Evolutionary conservation across 139 green algal genomes (phyloP).

Genomic region (Spirogloea muscicola): DNA sequence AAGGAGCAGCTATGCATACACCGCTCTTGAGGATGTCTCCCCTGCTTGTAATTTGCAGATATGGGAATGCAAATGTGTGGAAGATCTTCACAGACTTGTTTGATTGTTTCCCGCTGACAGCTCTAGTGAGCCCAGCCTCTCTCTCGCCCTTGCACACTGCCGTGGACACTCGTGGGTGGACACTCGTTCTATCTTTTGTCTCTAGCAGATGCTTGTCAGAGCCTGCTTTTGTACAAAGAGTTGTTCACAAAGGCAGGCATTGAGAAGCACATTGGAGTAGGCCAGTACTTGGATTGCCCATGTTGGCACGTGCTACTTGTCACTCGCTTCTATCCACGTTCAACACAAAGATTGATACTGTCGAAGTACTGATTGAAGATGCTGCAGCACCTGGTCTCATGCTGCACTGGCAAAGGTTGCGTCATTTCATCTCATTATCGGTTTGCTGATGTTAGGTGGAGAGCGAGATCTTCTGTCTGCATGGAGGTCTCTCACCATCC

Average conservation of each 20-base stretch:
- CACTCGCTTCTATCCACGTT: too few species aligned
- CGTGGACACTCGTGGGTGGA: background rate
- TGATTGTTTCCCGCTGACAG: conserved; percentile 97
- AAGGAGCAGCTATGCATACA: conserved; percentile 97
- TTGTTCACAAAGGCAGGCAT: too few species aligned
- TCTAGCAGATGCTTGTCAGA: too few species aligned
- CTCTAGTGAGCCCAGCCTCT: conserved; percentile 61
- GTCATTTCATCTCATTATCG: background rate
- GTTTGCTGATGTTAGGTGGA: conserved; percentile 22
- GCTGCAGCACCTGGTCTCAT: background rate
- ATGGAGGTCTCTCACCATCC: conserved; percentile 91
- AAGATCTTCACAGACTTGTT: conserved; percentile 98
- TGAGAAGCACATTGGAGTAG: too few species aligned
- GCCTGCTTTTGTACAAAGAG: too few species aligned
- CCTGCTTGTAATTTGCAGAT: conserved; percentile 49
- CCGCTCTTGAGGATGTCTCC: conserved; percentile 67
- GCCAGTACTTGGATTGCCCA: too few species aligned
- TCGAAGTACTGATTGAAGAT: background rate
- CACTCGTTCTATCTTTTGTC: background rate
- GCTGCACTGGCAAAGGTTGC: background rate
- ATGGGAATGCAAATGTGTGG: conserved; percentile 97
- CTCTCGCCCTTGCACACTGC: background rate
- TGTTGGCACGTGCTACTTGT: too few species aligned
- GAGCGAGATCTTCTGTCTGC: conserved; percentile 92
- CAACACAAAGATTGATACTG: too few species aligned